Evolutionary conservation across 2,329 filamentous ascomycete genomes (phyloP), one percentile per base, ranked within the genome.

Genomic region (Metarhizium anisopliae): DNA sequence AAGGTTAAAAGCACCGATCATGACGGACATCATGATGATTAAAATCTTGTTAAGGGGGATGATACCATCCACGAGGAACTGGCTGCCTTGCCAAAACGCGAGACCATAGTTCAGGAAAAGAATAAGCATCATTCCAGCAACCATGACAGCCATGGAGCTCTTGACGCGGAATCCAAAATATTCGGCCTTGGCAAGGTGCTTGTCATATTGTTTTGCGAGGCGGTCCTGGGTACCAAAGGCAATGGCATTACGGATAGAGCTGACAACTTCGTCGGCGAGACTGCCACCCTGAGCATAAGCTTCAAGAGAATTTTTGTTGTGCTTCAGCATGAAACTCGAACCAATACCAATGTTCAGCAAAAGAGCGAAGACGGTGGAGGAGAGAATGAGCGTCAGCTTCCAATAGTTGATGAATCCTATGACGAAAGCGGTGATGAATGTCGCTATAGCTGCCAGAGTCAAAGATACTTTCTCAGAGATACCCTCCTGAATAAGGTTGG

Each of bases 201-300:
- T 68, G 63, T 95, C 89, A 67, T 97, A 97, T 69, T 93, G 87
- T 59, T 80, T 80, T 11, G 93, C 90, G n/a, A 97, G 80, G 60
- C 93, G 91, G 55, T 93, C 88, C 70, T 97, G 92, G 0, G 92
- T 96, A 47, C 90, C 90, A 66, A 96, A 99, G 35, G 94, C 94
- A 7, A 90, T 85, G 6, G 93, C 89, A 66, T 95, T 97, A 60
- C 94, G 85, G 62, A 97, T 87, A 1, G 92, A 96, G 69, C 90
- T 92, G 64, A 99, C 82, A 54, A 96, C 93, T 72, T 99, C 94
- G 67, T 97, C 94, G 4, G 90, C 93, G 13, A 97, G 81, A 2
- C 87, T 92, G 56, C 92, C 93, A 60, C 92, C 93, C 51, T 84
- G 77, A 30, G 90, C 92, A 65, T 95, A 96, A 0, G 90, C 83